Evolutionary conservation across 1,284 basidiomycete species (phyloP), one percentile per base, ranked within the genome.

Genomic region (Tausonia pullulans): DNA sequence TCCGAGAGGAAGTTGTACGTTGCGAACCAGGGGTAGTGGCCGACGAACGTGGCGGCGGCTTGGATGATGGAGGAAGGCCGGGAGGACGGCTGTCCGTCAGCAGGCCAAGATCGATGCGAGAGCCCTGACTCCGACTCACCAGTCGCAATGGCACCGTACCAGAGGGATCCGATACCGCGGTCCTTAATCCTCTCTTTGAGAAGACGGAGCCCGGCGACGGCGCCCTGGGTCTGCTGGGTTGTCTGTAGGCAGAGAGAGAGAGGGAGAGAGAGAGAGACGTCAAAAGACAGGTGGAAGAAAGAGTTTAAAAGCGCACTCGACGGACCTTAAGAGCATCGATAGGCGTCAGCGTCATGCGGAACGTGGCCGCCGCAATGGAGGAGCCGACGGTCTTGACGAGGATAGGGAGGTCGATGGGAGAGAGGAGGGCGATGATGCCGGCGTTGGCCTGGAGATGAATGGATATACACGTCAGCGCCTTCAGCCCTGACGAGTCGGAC

Each of bases 21-120:
- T 60, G 73, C 59, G 14, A 57, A 11, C 74, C 75, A 74, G 16
- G 87, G 89, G 52, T 81, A 94, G 74, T 90, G 82, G 0, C 91
- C 91, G n/a, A 91, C 90, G 69, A 94, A 92, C 0, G 90, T 92
- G 6, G 90, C 91, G 5, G 85, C 90, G 1, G 90, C 90, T 27
- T 27, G 27, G 27, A 27, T 27, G 27, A 27, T 27, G 27, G 27
- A 27, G 27, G 27, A 27, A 27, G 27, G 27, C 27, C 27, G 27
- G 27, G 27, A 27, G 27, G 27, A 27, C 27, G 27, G 27, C 0
- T 90, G 93, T 0, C 90, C 91, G 55, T 88, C 71, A 0, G 90
- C 90, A 40, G 90, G 90, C 69, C 87, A 91, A 27, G 27, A 27
- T 27, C 27, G 27, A 27, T 27, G 27, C 27, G 27, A 27, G 27